These are phyloP conservation scores for Leccinum incarnatum DNA, from an alignment of 768 basidiomycete species.

Conservation along the genomic window DNA sequence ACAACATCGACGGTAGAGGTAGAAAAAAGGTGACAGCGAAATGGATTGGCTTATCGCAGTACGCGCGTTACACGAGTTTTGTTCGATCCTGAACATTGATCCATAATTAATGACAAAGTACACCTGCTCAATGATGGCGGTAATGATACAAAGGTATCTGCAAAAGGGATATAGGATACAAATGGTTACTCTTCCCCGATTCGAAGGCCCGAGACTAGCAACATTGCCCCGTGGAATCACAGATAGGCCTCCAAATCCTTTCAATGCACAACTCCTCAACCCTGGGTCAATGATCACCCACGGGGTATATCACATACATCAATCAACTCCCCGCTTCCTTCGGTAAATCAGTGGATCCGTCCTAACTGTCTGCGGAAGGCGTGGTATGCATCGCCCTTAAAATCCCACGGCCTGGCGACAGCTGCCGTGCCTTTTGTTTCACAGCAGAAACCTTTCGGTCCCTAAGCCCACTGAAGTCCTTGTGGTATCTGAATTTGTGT, in stretches of 20 bases:
- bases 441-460: conserved; percentile 20
- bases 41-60: too few relatives aligned
- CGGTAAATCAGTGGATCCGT: conserved; percentile 4
- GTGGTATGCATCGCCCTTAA: conserved; percentile 25
- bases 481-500: conserved; percentile 32
- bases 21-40: too few relatives aligned
- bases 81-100: too few relatives aligned
- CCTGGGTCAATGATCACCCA: conserved; percentile 13
- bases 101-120: too few relatives aligned
- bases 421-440: conserved; percentile 9
- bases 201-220: background rate
- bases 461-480: conserved; percentile 8
- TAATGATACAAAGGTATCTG: background rate
- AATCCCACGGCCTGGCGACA: conserved; percentile 13
- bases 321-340: conserved; percentile 2
- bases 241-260: background rate
- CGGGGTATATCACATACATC: conserved; percentile 27
- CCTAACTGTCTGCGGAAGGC: conserved; percentile 14
- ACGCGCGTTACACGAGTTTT: too few relatives aligned
- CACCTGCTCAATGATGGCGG: background rate
- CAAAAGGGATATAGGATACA: background rate
- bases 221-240: background rate
- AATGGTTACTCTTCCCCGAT: background rate
- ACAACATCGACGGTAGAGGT: too few relatives aligned
- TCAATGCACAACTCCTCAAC: background rate